phyloP scores from a whole-genome alignment of 257 asterid genomes.

The Rhazya stricta region DNA sequence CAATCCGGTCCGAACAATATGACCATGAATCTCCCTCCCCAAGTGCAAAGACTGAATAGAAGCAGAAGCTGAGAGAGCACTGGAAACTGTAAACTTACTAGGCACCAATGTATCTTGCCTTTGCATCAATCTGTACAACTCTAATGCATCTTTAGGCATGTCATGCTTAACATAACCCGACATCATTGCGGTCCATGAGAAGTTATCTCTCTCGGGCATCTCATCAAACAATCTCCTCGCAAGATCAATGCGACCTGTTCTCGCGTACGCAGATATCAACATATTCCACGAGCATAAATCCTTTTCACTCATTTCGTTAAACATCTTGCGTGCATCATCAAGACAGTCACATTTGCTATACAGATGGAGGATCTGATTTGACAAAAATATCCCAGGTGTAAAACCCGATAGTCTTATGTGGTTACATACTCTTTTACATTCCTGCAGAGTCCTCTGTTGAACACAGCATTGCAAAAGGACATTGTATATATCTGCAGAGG shows the following conservation, averaged over 20 bases:
- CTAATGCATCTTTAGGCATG: slow-evolving; percentile 7
- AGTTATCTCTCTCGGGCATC: slow-evolving; percentile 11
- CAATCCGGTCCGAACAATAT: slow-evolving; percentile 8
- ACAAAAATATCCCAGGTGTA: slow-evolving; percentile 3
- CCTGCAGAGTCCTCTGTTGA: slow-evolving; percentile 1
- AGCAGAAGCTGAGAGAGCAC: slow-evolving; percentile 10
- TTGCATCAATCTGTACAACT: slow-evolving; percentile 9
- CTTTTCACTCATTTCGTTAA: slow-evolving; percentile 7
- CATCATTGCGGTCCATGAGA: slow-evolving; percentile 14
- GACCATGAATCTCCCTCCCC: slow-evolving; percentile 14
- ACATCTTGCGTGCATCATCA: slow-evolving; percentile 11
- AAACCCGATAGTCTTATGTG: background rate
- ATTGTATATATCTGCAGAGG: background rate
- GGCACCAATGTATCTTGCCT: background rate
- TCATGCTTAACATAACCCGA: slow-evolving; percentile 12
- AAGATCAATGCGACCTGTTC: slow-evolving; percentile 4
- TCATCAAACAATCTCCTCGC: slow-evolving; percentile 7
- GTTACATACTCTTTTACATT: slow-evolving; percentile 11
- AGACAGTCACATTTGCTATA: slow-evolving; percentile 7
- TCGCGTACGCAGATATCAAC: slow-evolving; percentile 6
- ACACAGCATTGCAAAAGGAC: slow-evolving; percentile 9
- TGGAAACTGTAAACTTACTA: slow-evolving; percentile 10
- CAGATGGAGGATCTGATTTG: slow-evolving; percentile 9
- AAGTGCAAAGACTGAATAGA: slow-evolving; percentile 2
- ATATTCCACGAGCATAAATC: slow-evolving; percentile 15